Evolutionary conservation across 371 early-diverging fungal species (phyloP).

Genomic region (Syncephalastrum sp.): DNA sequence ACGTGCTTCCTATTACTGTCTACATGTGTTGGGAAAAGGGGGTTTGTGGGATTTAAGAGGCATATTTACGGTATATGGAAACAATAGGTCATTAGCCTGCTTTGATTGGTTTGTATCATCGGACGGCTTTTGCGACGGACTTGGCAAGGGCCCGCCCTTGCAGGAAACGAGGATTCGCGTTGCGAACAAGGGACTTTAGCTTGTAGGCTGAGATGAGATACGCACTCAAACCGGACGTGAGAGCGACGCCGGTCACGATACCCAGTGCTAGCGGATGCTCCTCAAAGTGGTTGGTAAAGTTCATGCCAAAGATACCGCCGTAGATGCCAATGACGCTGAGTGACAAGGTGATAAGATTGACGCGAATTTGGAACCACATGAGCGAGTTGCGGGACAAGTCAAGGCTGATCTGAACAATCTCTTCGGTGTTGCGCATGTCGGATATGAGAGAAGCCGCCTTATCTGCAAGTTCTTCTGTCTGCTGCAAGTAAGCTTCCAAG

Average conservation of each 20-base stretch:
- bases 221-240: conserved; percentile 38
- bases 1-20: too few relatives aligned
- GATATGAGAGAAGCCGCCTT: conserved; percentile 63
- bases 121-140: too few relatives aligned
- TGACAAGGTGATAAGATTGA: conserved; percentile 79
- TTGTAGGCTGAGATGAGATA: conserved; percentile 34
- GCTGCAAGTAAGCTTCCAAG: conserved; percentile 84
- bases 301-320: conserved; percentile 90
- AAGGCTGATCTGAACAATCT: conserved; percentile 81
- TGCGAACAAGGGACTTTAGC: conserved; percentile 29
- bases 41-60: too few relatives aligned
- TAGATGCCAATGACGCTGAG: conserved; percentile 54
- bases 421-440: conserved; percentile 84
- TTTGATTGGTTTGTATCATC: too few relatives aligned
- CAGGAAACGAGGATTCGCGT: too few relatives aligned
- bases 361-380: conserved; percentile 78
- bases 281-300: conserved; percentile 75
- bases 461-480: conserved; percentile 83
- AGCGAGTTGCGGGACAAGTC: conserved; percentile 84
- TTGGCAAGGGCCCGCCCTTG: too few relatives aligned
- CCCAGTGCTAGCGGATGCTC: conserved; percentile 67
- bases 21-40: too few relatives aligned
- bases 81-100: too few relatives aligned
- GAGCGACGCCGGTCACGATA: conserved; percentile 55
- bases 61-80: too few relatives aligned